A percentile compares a stretch with the other conserved stretches of the same genome.
phyloP scores from a whole-genome alignment of 306 rosid species.

The Carpinus fangiana region DNA sequence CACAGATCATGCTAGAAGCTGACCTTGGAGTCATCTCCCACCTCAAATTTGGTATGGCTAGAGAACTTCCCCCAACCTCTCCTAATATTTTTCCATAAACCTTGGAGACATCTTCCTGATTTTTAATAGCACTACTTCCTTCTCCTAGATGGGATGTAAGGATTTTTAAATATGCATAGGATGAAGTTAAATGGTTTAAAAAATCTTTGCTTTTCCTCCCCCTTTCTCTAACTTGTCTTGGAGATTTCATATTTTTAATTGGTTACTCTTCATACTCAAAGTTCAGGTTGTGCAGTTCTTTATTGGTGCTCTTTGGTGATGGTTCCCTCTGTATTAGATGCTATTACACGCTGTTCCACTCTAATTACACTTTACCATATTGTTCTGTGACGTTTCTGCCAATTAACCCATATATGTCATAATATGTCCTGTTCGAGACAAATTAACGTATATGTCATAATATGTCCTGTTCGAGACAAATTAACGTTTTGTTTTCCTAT shows the following conservation, averaged over 20 bases:
- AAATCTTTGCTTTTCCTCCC: neutral
- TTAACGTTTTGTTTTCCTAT: slow-evolving; percentile 15
- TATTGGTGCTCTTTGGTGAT: neutral
- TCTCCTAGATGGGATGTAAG: neutral
- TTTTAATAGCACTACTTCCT: neutral
- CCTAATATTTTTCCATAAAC: too few relatives aligned
- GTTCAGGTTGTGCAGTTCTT: neutral
- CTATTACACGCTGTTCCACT: neutral
- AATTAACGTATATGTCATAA: slow-evolving; percentile 1
- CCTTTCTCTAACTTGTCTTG: neutral
- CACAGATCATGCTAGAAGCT: too few relatives aligned
- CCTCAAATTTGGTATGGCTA: too few relatives aligned
- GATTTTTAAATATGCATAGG: neutral
- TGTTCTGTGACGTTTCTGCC: neutral
- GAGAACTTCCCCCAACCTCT: too few relatives aligned
- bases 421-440: slow-evolving; percentile 12
- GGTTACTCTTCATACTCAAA: neutral
- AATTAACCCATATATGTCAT: neutral
- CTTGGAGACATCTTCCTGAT: neutral
- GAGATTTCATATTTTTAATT: neutral
- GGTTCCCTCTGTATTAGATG: neutral
- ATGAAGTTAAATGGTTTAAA: neutral
- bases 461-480: slow-evolving; percentile 12
- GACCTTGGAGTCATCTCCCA: too few relatives aligned
- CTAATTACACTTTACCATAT: neutral